phyloP scores from a whole-genome alignment of 78 protist species.

The Polysphondylium violaceum region DNA sequence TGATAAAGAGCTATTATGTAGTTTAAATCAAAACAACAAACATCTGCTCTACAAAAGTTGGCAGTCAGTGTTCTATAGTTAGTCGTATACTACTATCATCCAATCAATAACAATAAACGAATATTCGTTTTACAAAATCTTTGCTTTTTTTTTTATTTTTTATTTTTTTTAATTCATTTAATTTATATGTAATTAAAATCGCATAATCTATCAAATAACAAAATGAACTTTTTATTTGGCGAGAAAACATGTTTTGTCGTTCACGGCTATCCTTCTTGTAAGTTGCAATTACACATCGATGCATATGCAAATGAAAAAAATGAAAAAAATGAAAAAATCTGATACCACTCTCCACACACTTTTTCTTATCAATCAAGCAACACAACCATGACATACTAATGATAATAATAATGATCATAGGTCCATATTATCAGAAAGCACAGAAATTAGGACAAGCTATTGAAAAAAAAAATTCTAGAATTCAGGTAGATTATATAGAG shows the following conservation, averaged over 20 bases:
- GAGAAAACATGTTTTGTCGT: slow-evolving; percentile 59
- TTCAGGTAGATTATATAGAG: slow-evolving; percentile 8
- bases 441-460: slow-evolving; percentile 36
- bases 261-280: slow-evolving; percentile 55
- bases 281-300: too few relatives aligned
- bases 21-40: too few relatives aligned
- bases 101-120: too few relatives aligned
- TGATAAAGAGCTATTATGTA: too few relatives aligned
- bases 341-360: background rate
- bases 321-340: background rate
- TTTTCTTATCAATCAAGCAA: background rate
- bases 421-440: slow-evolving; percentile 71
- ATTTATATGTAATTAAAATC: slow-evolving; percentile 10
- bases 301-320: background rate
- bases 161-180: too few relatives aligned
- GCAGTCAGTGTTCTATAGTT: too few relatives aligned
- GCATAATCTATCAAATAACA: slow-evolving; percentile 18
- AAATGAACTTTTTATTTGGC: slow-evolving; percentile 52
- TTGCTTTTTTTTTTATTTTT: too few relatives aligned
- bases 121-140: too few relatives aligned
- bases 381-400: background rate
- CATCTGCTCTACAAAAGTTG: too few relatives aligned
- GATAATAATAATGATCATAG: too few relatives aligned
- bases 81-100: too few relatives aligned
- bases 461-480: background rate